Evolutionary conservation across 2,329 filamentous ascomycete genomes (phyloP), one percentile per base, ranked within the genome.

Genomic region (Penicillium sp.): DNA sequence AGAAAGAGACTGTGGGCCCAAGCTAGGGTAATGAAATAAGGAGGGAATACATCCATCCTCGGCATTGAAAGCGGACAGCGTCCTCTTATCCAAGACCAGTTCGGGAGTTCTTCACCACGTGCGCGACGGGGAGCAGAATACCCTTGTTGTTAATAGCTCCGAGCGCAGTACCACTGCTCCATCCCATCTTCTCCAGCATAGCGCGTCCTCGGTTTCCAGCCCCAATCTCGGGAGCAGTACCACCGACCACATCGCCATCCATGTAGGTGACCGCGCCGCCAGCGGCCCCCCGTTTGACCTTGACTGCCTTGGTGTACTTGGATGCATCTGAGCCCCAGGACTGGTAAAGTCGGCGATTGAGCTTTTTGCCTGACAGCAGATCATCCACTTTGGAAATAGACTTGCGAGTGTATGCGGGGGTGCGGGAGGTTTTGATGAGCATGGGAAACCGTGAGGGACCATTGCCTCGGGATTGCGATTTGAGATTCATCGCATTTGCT

Each of bases 161-260:
- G 0, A 99, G 84, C 1, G 91, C 91, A 73, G 89, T 96, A 5
- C 95, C 95, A 56, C 85, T 89, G 64, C 86, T 91, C 93, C 95
- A 99, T 3, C 95, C 95, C 95, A 98, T 98, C 79, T 95, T 98
- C 80, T 96, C 92, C 66, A 99, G 80, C 88, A 99, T 91, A 3
- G 88, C 87, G 55, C 92, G 86, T 12, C 95, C 95, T 68, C 88
- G 92, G 75, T 97, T 98, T 57, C 90, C 91, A 4, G 83, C 82
- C 1, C 91, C 91, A 35, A 99, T 84, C 75, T 97, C 93, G 12
- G 93, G 91, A 1, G 94, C 93, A 53, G 88, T 87, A 1, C 86
- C 92, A 53, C 94, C 95, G 2, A 98, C 93, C 30, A 96, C 82
- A 67, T 98, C 93, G 19, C 95, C 95, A 71, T 98, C 91, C 63